Evolutionary conservation across 2,329 filamentous ascomycete species (phyloP).

Genomic region (Epichloe sibirici): DNA sequence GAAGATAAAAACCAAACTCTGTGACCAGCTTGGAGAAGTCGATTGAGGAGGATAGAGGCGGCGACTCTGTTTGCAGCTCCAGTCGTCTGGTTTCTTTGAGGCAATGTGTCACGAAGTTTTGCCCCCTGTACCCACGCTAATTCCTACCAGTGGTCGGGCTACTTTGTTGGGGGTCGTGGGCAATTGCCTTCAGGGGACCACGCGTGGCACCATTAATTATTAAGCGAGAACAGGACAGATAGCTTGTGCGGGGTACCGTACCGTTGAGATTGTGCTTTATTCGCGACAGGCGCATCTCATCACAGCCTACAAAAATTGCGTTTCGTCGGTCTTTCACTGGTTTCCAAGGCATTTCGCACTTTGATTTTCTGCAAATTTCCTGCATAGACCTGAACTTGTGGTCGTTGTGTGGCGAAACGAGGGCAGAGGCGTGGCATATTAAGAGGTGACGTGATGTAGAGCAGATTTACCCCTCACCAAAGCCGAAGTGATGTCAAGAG

Average conservation of each 20-base stretch:
- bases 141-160: not conserved
- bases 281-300: no score
- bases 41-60: slow-evolving; percentile 2
- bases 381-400: not conserved
- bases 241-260: not conserved
- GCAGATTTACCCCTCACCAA: not conserved
- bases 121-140: not conserved
- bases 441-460: not conserved
- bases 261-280: not conserved
- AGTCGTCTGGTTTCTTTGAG: slow-evolving; percentile 17
- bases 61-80: not conserved
- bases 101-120: slow-evolving; percentile 22
- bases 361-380: not conserved
- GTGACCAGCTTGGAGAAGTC: not conserved
- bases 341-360: not conserved
- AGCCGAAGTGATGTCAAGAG: not conserved
- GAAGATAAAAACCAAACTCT: not conserved
- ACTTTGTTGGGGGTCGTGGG: not conserved
- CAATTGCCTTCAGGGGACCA: not conserved
- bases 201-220: not conserved
- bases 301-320: not conserved
- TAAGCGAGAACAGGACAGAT: slow-evolving; percentile 4
- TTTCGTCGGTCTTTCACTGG: not conserved
- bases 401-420: not conserved
- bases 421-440: not conserved